Evolutionary conservation across 345 rosid species (phyloP), one percentile per base, ranked within the genome.

Genomic region (Microthlaspi erraticum): DNA sequence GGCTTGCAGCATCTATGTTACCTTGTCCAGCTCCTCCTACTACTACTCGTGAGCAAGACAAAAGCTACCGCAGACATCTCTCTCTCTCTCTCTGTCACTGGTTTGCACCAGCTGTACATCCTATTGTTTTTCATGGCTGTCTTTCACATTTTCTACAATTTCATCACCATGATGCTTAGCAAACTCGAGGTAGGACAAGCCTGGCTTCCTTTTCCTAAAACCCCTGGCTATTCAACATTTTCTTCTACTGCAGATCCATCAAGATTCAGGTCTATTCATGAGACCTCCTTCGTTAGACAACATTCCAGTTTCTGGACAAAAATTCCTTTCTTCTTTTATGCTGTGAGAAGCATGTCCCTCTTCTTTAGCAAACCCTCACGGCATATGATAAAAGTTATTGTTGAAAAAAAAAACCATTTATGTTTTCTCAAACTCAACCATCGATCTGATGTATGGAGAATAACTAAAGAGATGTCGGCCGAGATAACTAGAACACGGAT

Each of bases 51-150:
- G 39, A 59, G 58, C 49, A 48, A 69, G 66, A 70, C 58, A 48
- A 37, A 20, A 70, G 41, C 74, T 31, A 69, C 65, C 73, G 20
- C 50, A 60, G 74, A 38, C 59, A 18, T 59, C 50, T 70, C 34
- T 34, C 20, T 57, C 23, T 42, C 50, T 52, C 39, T 26, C 45
- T 76, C 98, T n/a, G 61, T 18, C 29, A 52, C 82, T 0, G 97
- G 90, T 56, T 74, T 90, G 81, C 97, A 93, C 77, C 79, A 90
- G 66, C 75, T 93, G 42, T 97, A 90, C 85, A 86, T 90, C 64
- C 86, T 90, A 50, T 79, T 93, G 54, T 93, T 93, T 84, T 93
- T 93, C 84, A 69, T 90, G 74, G 98, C 97, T 23, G 82, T 81
- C 53, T 72, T 90, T 60, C 96, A 93, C 62, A 87, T 93, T 33